A percentile compares a stretch with the other conserved stretches of the same genome.
Conservation (phyloP, 495 filamentous ascomycete genomes). For the Podospora pseudopauciseta region DNA sequence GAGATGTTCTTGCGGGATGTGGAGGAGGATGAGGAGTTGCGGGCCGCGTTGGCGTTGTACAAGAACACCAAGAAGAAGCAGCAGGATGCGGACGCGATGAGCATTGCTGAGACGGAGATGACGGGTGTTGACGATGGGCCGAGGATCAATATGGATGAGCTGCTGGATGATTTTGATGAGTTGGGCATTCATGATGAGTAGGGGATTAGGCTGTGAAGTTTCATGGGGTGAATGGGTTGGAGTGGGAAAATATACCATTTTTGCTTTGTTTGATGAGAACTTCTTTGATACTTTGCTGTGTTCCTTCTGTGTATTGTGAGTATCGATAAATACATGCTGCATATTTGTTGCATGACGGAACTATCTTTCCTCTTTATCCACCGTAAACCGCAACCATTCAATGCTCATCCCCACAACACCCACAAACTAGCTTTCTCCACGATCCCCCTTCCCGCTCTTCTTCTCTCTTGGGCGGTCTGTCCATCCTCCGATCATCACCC, state of each 20-base stretch:
- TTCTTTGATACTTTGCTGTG: too few species aligned
- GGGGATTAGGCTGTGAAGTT: background rate
- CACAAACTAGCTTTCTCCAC: background rate
- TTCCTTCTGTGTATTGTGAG: too few species aligned
- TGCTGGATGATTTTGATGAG: conserved; percentile 88
- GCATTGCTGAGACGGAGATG: conserved; percentile 62
- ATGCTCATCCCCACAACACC: background rate
- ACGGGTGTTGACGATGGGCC: conserved; percentile 70
- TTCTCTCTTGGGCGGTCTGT: background rate
- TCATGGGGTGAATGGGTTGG: background rate
- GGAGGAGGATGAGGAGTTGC: conserved; percentile 88
- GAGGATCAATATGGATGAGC: conserved; percentile 74
- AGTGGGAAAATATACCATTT: background rate
- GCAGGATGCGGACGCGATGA: conserved; percentile 48
- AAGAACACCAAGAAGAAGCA: conserved; percentile 53
- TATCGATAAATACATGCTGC: background rate
- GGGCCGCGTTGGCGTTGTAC: conserved; percentile 79
- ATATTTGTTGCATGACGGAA: background rate
- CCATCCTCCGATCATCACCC: background rate
- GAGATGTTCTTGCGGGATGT: conserved; percentile 97
- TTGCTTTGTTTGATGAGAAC: background rate
- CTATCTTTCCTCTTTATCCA: background rate
- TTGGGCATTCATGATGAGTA: conserved; percentile 58
- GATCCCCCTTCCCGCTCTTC: background rate
- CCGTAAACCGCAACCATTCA: background rate